Percentiles rank a stretch among this genome's conserved stretches.
These are phyloP conservation scores for Phyllostachys edulis DNA, from an alignment of 176 grass and related monocot genomes.

Conservation along the genomic window DNA sequence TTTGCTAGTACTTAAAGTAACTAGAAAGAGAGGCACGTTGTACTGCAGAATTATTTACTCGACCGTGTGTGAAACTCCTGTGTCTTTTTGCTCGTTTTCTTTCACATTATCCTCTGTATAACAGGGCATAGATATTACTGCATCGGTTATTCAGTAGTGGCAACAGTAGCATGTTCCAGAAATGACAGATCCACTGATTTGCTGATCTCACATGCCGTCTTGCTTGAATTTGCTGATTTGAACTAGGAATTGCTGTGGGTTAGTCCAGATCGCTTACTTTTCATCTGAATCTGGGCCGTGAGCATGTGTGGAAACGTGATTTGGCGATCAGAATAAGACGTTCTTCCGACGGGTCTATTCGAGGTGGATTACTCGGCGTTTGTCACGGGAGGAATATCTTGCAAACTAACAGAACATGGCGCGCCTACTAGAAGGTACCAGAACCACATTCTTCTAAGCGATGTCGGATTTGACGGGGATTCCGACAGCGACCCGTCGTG, in stretches of 20 bases:
- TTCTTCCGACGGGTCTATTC: background rate
- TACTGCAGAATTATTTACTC: background rate
- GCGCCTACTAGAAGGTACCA: conserved; percentile 26
- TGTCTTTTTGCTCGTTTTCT: background rate
- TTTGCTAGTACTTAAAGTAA: background rate
- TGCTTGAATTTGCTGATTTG: background rate
- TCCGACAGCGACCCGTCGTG: background rate
- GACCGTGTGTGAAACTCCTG: background rate
- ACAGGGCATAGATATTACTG: background rate
- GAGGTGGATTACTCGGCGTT: background rate
- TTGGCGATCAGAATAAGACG: background rate
- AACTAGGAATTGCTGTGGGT: background rate
- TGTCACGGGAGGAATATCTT: background rate
- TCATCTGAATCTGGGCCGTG: background rate
- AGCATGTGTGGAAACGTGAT: background rate
- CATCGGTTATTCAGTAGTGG: background rate
- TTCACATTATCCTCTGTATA: background rate
- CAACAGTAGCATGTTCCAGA: background rate
- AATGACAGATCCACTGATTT: background rate
- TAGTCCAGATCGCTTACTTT: no score
- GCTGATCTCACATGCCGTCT: background rate
- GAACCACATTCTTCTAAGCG: background rate
- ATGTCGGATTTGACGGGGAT: background rate
- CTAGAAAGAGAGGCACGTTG: background rate
- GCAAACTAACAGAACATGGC: background rate